Evolutionary conservation across 176 grass and related monocot species (phyloP), one percentile per base, ranked within the genome.

Genomic region (Urochloa ruziziensis): DNA sequence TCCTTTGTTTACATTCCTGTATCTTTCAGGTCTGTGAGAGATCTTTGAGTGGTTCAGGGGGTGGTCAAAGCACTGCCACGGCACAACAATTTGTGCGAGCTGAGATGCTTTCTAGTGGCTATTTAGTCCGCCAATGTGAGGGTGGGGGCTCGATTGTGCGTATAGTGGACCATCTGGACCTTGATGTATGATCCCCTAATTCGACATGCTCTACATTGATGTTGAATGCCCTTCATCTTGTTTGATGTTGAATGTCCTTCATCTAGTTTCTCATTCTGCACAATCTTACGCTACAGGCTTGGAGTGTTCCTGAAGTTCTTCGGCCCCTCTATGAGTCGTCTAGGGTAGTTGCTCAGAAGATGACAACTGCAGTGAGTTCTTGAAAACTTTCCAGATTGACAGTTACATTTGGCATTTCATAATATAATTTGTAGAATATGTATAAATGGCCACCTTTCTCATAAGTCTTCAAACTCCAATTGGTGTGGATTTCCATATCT

Each of bases 121-220:
- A 90, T 92, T 80, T 99, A 68, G 91, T 99, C 57, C 93, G 97
- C 24, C 91, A 91, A 54, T 98, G 93, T 16, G 93, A 98, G 10
- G 96, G 87, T 5, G 93, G 96, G 15, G 91, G 96, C 43, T 95
- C 96, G 36, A 98, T 98, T 70, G 93, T 96, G 34, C 96, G 93
- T 89, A 98, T 98, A 73, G 96, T 98, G 42, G 96, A 98, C 69
- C 96, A 98, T 87, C 89, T 98, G n/a, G 89, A 95, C 63, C 89
- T 98, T 29, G 96, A 98, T 77, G 96, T 98, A 11, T 83, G 82
- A 83, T 88, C 61, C 40, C 46, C 30, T n/a, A 52, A 66, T 34
- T 74, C 40, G 21, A n/a, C 21, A 16, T 77, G 23, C 35, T 58
- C 66, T 52, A 49, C 12, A 75, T 18, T 67, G 30, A 35, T 79